Evolutionary conservation across 2,329 filamentous ascomycete species (phyloP).

Genomic region (Colletotrichum shisoi): DNA sequence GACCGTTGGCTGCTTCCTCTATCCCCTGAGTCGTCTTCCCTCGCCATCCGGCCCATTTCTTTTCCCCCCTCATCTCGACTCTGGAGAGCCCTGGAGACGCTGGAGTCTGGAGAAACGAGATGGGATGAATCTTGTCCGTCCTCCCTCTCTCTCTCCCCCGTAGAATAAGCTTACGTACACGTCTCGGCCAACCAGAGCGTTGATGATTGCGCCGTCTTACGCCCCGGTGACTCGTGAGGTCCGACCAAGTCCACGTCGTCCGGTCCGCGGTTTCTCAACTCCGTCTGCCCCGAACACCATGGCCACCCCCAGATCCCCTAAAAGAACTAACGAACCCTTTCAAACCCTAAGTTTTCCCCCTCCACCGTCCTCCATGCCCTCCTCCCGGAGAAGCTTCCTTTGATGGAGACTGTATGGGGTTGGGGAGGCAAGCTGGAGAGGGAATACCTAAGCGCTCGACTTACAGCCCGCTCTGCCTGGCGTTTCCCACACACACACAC

Average conservation of each 20-base stretch:
- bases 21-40: not conserved
- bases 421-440: conserved; percentile 2
- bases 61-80: conserved; percentile 13
- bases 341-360: conserved; percentile 22
- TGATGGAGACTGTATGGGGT: conserved; percentile 25
- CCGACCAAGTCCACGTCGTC: conserved; percentile 4
- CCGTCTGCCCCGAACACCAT: not conserved
- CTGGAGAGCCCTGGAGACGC: too few species aligned
- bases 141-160: conserved; percentile 2
- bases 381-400: conserved; percentile 27
- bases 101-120: conserved; percentile 16
- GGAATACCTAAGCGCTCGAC: conserved; percentile 32
- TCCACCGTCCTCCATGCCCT: not conserved
- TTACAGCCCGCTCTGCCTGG: not conserved
- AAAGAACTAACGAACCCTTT: not conserved
- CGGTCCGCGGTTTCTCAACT: conserved; percentile 19
- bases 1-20: conserved; percentile 16
- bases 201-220: conserved; percentile 15
- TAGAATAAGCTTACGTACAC: conserved; percentile 29
- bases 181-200: conserved; percentile 25
- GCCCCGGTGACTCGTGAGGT: conserved; percentile 28
- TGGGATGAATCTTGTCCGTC: conserved; percentile 9
- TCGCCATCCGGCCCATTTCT: not conserved
- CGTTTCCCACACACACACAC: not conserved
- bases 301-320: conserved; percentile 3